Base-by-base conservation (phyloP, 108 stramenopile species). In the Nitzschia putrida region DNA sequence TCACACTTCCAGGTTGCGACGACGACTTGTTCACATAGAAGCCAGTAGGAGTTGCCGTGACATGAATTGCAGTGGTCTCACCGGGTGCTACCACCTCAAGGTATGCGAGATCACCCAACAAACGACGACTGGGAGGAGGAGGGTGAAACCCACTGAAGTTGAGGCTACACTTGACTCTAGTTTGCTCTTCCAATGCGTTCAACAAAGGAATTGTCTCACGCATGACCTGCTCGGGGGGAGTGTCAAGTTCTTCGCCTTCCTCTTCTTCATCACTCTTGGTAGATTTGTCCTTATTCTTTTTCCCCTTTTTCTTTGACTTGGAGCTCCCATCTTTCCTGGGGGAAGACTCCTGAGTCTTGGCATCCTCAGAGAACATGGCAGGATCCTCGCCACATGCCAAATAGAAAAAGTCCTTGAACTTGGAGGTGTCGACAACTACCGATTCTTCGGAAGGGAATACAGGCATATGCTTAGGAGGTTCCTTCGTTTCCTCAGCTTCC, bases 51-150 rank as follows among this genome's bases (percentile, higher is more conserved):
- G 81, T 81, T 21, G 90, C 95, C 21, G 97, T 98, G 39, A 97
- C 75, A 68, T 88, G 79, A 52, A 96, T 61, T 7, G 63, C 29
- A 0, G 55, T n/a, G 16, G 69, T 50, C 23, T 71, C 80, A 21
- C 83, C 87, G 6, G 89, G 84, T 14, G 83, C 45, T 24, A 72
- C 57, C 18, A 91, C 90, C 68, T 96, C 94, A 37, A 98, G 66
- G 71, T 99, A 99, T 21, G 96, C 80, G 47, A 99, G 82, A 77
- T 99, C 98, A 14, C 96, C 97, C 49, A 90, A 64, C 69, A 92
- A 68, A 26, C 81, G 74, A 24, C 98, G 89, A 57, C 68, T 74
- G 21, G 92, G 53, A 6, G 97, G 97, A 7, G 96, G 95, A 0
- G 84, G 78, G 73, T 98, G 95, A 73, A 93, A 96, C 38, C 94